phyloP scores from a whole-genome alignment of 2,329 filamentous ascomycete species.

The Chaetoscypha palmicola region DNA sequence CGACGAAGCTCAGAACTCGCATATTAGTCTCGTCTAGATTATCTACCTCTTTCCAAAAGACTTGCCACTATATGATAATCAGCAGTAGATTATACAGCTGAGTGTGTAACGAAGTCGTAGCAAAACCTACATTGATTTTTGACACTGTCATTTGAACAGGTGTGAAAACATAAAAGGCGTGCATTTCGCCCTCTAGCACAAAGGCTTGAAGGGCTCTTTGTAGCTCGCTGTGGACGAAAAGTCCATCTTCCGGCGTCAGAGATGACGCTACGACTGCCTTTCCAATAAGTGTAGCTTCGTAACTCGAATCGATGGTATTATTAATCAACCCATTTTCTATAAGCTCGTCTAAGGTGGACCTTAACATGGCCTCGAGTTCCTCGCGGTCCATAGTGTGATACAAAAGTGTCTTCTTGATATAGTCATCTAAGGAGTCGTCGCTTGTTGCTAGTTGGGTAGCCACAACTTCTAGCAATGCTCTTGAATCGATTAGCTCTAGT shows the following conservation, averaged over 20 bases:
- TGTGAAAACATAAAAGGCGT: slow-evolving; percentile 70
- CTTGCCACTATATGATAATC: slow-evolving; percentile 44
- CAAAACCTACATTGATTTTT: slow-evolving; percentile 42
- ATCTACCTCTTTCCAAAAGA: slow-evolving; percentile 66
- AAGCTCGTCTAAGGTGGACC: slow-evolving; percentile 53
- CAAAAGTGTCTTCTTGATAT: slow-evolving; percentile 60
- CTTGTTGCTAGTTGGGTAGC: slow-evolving; percentile 61
- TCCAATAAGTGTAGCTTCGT: slow-evolving; percentile 57
- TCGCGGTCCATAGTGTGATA: slow-evolving; percentile 47
- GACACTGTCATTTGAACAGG: slow-evolving; percentile 54
- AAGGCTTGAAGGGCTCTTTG: slow-evolving; percentile 61
- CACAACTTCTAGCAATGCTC: slow-evolving; percentile 65
- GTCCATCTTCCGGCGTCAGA: slow-evolving; percentile 66
- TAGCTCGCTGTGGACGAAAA: slow-evolving; percentile 66
- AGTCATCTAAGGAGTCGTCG: slow-evolving; percentile 57
- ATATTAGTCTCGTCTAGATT: slow-evolving; percentile 63
- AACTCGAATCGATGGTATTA: slow-evolving; percentile 43
- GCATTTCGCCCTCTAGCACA: slow-evolving; percentile 76
- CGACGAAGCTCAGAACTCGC: slow-evolving; percentile 60
- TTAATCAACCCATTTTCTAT: slow-evolving; percentile 48
- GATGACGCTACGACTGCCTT: slow-evolving; percentile 66
- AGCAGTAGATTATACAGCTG: not conserved
- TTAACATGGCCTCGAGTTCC: slow-evolving; percentile 46
- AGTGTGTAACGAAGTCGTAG: not conserved
- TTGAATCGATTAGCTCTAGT: too few species aligned